phyloP scores from a whole-genome alignment of 331 rosid genomes.

The Malus hybrid region DNA sequence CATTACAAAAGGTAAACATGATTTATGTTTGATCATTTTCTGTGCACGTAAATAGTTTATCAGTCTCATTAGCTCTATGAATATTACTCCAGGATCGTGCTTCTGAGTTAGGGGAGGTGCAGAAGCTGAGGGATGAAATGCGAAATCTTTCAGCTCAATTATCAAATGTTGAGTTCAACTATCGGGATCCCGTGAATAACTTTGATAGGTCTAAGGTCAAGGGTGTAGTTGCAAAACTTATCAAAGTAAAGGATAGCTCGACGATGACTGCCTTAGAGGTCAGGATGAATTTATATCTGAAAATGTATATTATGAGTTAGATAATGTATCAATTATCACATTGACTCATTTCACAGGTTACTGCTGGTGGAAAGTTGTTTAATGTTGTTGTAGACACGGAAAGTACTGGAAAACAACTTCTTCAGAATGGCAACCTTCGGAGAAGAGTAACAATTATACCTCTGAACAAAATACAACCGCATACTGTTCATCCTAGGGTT shows the following conservation, averaged over 20 bases:
- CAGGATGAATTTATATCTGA: constrained; percentile 11
- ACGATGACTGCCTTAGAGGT: constrained; percentile 98
- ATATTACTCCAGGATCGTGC: constrained; percentile 55
- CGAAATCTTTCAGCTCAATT: constrained; percentile 72
- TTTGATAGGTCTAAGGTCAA: constrained; percentile 93
- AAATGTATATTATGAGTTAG: background rate
- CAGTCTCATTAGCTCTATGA: constrained; percentile 6
- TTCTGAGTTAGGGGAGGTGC: constrained; percentile 61
- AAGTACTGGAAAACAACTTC: constrained; percentile 79
- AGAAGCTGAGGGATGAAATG: constrained; percentile 75
- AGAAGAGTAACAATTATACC: constrained; percentile 96
- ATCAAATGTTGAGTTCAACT: constrained; percentile 66
- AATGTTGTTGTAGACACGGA: constrained; percentile 95
- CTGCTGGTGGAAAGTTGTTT: constrained; percentile 93
- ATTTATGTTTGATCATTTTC: constrained; percentile 14
- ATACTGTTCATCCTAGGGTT: constrained; percentile 42
- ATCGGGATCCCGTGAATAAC: constrained; percentile 73
- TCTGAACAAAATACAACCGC: constrained; percentile 75
- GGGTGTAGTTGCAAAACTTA: constrained; percentile 91
- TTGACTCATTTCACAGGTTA: constrained; percentile 51
- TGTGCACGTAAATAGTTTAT: constrained; percentile 4
- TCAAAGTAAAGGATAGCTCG: constrained; percentile 76
- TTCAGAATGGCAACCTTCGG: constrained; percentile 81
- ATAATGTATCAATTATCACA: constrained; percentile 11
- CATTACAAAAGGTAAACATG: constrained; percentile 65